Base-by-base conservation (phyloP, 306 rosid species). In the Cicer arietinum region DNA sequence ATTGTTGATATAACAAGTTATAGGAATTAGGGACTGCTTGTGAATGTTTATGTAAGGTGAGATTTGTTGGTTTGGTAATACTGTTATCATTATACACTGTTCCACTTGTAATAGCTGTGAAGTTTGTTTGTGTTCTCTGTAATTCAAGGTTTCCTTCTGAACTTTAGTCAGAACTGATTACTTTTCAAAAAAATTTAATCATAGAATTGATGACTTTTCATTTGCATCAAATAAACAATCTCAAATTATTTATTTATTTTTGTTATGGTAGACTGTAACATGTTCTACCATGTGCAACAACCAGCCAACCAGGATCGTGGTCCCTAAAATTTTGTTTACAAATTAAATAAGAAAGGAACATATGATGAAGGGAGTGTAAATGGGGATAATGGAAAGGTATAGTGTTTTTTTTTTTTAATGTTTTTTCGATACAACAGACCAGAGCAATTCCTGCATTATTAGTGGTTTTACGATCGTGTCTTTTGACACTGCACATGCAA, bases 1-100 rank as follows among this genome's bases (percentile, higher is more conserved):
- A 44, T 74, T 85, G 88, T 85, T 71, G 82, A 81, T 75, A 81
- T 75, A 79, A 78, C 35, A 75, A 68, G 70, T 50, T 17, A 39
- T 75, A 85, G 86, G 84, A 79, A 78, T 37, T 41, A 81, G 37
- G 73, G 10, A 68, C 1, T 74, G 75, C 40, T 71, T 69, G 46
- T 54, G 76, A 68, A 18, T 75, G 45, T 6, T 13, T 64, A 39
- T 69, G 71, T 68, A 73, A 77, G 57, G 20, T 67, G 72, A 67
- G 56, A 56, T 77, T 56, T 64, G 75, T 45, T 39, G 59, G 77
- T 69, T 63, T 80, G 66, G 40, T 45, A 68, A 53, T 77, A 42
- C 52, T 77, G 35, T 25, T 25, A 25, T 25, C 35, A 3, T 14
- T 17, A 46, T 59, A 22, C 44, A 44, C 5, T 39, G 77, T 67